A percentile compares a stretch with the other conserved stretches of the same genome.
phyloP scores from a whole-genome alignment of 2,329 filamentous ascomycete species.

The Phoma sp. region DNA sequence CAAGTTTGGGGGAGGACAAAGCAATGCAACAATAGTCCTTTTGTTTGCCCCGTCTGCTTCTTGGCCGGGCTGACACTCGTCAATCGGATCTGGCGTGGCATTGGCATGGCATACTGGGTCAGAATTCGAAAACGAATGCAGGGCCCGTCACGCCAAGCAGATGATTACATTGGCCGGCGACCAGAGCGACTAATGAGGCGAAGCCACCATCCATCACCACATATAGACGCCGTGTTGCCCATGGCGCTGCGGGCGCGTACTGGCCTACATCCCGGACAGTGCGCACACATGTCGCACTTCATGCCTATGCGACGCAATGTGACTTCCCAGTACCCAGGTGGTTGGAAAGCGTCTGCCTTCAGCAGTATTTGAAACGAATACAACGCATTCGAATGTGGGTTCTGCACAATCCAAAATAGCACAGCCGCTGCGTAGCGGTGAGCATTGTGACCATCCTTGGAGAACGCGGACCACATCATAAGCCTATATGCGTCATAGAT shows the following conservation, averaged over 20 bases:
- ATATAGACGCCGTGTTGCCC: constrained; percentile 18
- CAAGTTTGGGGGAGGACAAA: constrained; percentile 6
- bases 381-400: background rate
- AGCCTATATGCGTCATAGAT: constrained; percentile 15
- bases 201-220: constrained; percentile 25
- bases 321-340: constrained; percentile 11
- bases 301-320: constrained; percentile 16
- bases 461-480: constrained; percentile 8
- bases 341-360: constrained; percentile 1
- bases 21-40: constrained; percentile 15
- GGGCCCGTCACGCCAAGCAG: constrained; percentile 13
- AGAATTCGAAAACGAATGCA: constrained; percentile 2
- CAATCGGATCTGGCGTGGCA: constrained; percentile 4
- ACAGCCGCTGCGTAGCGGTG: constrained; percentile 8
- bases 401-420: constrained; percentile 6
- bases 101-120: constrained; percentile 1
- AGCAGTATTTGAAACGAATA: constrained; percentile 6
- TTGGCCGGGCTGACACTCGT: constrained; percentile 8
- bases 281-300: constrained; percentile 19
- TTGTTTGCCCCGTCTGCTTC: constrained; percentile 6
- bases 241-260: constrained; percentile 16
- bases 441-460: background rate
- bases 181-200: constrained; percentile 12
- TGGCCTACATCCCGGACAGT: constrained; percentile 7
- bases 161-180: constrained; percentile 16